Base-by-base conservation (phyloP, 805 yeast species). In the Lipomyces yamadae region DNA sequence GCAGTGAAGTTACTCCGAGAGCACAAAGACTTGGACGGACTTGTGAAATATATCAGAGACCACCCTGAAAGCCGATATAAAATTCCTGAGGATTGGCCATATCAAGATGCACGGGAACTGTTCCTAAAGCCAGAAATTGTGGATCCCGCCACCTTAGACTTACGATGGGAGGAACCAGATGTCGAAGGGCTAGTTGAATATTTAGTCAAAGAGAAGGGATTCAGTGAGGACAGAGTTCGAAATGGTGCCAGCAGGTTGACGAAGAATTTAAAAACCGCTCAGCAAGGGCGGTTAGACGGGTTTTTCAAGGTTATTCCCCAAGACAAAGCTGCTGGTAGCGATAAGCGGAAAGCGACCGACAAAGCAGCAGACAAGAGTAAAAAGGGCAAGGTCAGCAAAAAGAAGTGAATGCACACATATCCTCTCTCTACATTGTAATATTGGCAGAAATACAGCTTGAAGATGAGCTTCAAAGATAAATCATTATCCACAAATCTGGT, bases 51-150 rank as follows among this genome's bases (percentile, higher is more conserved):
- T 66, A 85, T 92, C 45, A 83, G 86, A 60, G 72, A 72, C 32
- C 72, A 78, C 56, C 79, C 82, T 33, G 82, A 81, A n/a, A 82
- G 81, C 30, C 94, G 92, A 75, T 88, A 88, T 77, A 89, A 88
- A 74, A 84, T 95, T 33, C 98, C 99, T 1, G 98, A 93, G 74
- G 87, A 91, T 73, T 95, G 98, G 98, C 97, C 97, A 1, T 93
- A 82, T 74, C 86, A 85, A 67, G 96, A 89, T 72, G 98, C 97
- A 2, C 84, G 98, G 74, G 86, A 90, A 68, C 80, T 95, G 58
- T 94, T 95, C 76, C 77, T 88, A 73, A 81, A 87, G 29, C 98
- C 99, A 0, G 98, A 94, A 35, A 91, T 92, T 2, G 75, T 81
- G 4, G 82, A 84, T 48, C 87, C 90, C 1, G 79, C 80, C 1